phyloP scores from a whole-genome alignment of 192 early-diverging fungal genomes.

The Coemansia sp. region DNA sequence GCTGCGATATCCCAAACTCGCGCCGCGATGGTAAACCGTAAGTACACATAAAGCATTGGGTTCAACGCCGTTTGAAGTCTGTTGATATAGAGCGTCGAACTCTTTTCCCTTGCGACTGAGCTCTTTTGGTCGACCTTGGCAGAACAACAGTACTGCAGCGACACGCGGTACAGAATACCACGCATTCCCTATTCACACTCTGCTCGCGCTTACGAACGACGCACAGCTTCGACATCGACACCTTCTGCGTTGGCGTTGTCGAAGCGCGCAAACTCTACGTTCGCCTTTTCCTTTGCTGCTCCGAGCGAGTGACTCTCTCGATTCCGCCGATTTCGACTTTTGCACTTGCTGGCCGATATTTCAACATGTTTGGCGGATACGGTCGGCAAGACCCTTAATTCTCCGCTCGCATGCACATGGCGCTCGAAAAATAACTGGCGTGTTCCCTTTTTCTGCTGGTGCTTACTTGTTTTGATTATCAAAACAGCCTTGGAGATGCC shows the following conservation, averaged over 20 bases:
- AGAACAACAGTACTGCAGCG: background rate
- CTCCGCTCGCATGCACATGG: too few species aligned
- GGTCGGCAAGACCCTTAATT: too few species aligned
- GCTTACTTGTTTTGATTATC: background rate
- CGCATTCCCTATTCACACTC: background rate
- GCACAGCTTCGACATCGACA: background rate
- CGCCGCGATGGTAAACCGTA: slow-evolving; percentile 69
- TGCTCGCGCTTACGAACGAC: background rate
- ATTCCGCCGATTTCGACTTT: too few species aligned
- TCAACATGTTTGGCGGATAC: background rate
- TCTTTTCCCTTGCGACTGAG: background rate
- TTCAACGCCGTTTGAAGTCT: background rate
- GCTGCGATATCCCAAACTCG: slow-evolving; percentile 84
- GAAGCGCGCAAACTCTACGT: background rate
- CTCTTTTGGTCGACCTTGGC: background rate
- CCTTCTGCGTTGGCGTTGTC: background rate
- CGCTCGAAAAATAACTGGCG: too few species aligned
- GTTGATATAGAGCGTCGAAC: background rate
- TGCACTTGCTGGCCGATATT: background rate
- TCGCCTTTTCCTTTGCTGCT: background rate
- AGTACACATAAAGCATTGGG: slow-evolving; percentile 31
- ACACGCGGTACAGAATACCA: background rate
- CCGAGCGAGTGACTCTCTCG: background rate
- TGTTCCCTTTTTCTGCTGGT: too few species aligned
- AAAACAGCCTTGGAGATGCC: background rate